A percentile compares a stretch with the other conserved stretches of the same genome.
Conservation (phyloP, 202 grass and related monocot genomes). For the Digitaria exilis region DNA sequence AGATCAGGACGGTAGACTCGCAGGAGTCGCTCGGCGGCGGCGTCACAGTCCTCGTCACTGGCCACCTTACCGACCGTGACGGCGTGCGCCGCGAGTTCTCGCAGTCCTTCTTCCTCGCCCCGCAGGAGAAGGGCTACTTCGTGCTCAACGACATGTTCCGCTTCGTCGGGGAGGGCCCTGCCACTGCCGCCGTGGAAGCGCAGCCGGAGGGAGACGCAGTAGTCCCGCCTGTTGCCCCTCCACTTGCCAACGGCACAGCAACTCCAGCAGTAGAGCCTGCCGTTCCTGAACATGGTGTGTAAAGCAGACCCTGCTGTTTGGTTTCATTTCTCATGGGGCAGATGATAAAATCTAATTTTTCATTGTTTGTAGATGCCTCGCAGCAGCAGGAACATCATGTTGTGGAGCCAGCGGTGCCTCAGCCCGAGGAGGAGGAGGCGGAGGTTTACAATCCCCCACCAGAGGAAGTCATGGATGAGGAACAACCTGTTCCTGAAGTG, state of each 20-base stretch:
- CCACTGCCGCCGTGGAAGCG: background rate
- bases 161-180: slow-evolving; percentile 34
- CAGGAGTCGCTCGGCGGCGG: slow-evolving; percentile 73
- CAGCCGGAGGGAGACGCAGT: slow-evolving; percentile 18
- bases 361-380: slow-evolving; percentile 33
- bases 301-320: background rate
- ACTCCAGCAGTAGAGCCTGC: background rate
- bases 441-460: slow-evolving; percentile 65
- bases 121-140: slow-evolving; percentile 87
- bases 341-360: slow-evolving; percentile 11
- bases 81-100: slow-evolving; percentile 60
- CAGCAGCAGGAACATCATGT: slow-evolving; percentile 34
- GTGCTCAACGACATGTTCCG: slow-evolving; percentile 89
- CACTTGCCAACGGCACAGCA: slow-evolving; percentile 41
- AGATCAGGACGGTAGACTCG: slow-evolving; percentile 74
- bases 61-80: slow-evolving; percentile 52
- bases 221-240: slow-evolving; percentile 12
- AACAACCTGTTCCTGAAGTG: slow-evolving; percentile 56
- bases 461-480: slow-evolving; percentile 60
- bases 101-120: slow-evolving; percentile 90
- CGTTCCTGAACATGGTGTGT: slow-evolving; percentile 29
- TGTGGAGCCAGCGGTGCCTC: slow-evolving; percentile 5
- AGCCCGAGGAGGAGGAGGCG: slow-evolving; percentile 43
- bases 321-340: background rate
- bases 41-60: slow-evolving; percentile 78